phyloP scores from a whole-genome alignment of 345 rosid species.

The Camelina neglecta region DNA sequence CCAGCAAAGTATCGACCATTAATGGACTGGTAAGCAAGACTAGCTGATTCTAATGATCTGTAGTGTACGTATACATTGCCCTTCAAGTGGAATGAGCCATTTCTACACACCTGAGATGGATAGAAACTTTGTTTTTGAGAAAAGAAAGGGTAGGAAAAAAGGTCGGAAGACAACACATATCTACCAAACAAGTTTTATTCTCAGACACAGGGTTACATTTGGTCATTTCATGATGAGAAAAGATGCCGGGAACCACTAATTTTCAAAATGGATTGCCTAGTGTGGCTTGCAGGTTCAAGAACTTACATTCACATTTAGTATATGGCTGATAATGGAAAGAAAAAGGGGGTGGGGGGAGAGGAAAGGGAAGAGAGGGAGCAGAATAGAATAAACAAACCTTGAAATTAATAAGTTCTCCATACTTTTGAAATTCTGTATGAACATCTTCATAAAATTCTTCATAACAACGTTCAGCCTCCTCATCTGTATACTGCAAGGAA shows the following conservation, averaged over 20 bases:
- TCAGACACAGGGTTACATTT: conserved; percentile 13
- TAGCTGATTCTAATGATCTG: conserved; percentile 78
- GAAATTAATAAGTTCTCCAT: conserved; percentile 91
- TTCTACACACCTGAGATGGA: conserved; percentile 75
- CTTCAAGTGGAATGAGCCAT: conserved; percentile 86
- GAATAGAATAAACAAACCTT: conserved; percentile 59
- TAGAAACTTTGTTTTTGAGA: conserved; percentile 28
- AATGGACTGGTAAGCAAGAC: conserved; percentile 63
- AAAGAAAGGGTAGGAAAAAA: conserved; percentile 19
- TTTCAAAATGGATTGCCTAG: conserved; percentile 22
- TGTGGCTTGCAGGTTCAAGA: conserved; percentile 21
- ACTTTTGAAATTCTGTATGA: conserved; percentile 93
- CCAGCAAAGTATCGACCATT: conserved; percentile 95
- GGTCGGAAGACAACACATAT: conserved; percentile 30
- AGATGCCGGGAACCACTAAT: neutral
- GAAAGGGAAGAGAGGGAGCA: conserved; percentile 14
- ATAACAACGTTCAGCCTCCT: conserved; percentile 78
- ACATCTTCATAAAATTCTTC: conserved; percentile 98
- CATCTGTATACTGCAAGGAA: conserved; percentile 80
- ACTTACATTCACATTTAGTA: neutral
- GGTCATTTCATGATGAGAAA: neutral
- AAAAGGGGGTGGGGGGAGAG: too few relatives aligned
- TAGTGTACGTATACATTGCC: conserved; percentile 93
- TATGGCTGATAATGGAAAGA: conserved; percentile 5
- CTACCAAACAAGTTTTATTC: conserved; percentile 14